These are phyloP conservation scores for Selenicereus undatus DNA, from an alignment of 148 eudicot species.

Conservation along the genomic window DNA sequence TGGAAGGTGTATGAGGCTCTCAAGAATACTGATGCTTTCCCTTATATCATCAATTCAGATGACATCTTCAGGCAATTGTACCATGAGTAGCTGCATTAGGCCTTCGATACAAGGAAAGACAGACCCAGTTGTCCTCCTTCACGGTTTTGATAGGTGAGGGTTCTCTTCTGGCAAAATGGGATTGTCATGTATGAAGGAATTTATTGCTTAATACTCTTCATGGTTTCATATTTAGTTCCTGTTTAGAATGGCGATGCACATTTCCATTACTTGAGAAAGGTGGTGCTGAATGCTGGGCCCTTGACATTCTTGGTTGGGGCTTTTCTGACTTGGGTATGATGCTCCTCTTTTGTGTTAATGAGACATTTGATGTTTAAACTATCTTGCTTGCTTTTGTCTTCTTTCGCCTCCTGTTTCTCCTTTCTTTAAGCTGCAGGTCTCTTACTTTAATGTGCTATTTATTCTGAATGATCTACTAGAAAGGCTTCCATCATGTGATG, in stretches of 20 bases:
- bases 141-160: conserved; percentile 86
- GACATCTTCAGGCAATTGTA: conserved; percentile 41
- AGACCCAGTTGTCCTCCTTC: conserved; percentile 79
- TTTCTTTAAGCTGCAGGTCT: neutral
- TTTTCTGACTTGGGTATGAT: conserved; percentile 73
- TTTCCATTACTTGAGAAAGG: conserved; percentile 87
- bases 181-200: neutral
- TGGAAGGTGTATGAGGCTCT: too few relatives aligned
- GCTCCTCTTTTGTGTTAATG: neutral
- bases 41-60: conserved; percentile 37
- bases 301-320: conserved; percentile 98
- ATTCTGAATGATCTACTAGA: conserved; percentile 33
- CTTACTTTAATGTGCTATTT: conserved; percentile 3
- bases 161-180: neutral
- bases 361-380: neutral
- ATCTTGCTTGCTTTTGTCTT: neutral
- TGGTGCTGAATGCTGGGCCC: conserved; percentile 81
- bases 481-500: conserved; percentile 64
- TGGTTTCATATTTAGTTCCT: conserved; percentile 60
- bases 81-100: conserved; percentile 91
- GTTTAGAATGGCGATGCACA: conserved; percentile 90
- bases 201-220: conserved; percentile 12
- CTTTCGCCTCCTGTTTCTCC: neutral
- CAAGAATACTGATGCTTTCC: neutral
- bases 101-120: conserved; percentile 43